Base-by-base conservation (phyloP, 495 filamentous ascomycete species). In the Bacidia rubella region DNA sequence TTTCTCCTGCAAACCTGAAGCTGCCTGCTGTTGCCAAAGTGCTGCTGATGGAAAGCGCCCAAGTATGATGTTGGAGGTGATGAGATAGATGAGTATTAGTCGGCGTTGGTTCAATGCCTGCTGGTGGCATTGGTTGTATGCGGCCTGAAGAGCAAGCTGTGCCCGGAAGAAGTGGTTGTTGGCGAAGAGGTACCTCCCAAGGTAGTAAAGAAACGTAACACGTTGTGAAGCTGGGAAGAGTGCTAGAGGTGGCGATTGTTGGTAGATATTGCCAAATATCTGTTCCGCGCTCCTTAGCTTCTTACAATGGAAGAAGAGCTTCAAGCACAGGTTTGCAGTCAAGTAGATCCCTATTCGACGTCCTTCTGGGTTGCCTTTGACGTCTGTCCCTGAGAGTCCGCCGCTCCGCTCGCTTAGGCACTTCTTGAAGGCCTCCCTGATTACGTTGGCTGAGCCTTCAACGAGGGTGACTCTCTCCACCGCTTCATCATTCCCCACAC, bases 141-240 rank as follows among this genome's bases (percentile, higher is more conserved):
- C 86, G 23, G 79, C 71, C 59, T 90, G 79, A 11, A 95, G 71
- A 39, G 80, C 86, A 23, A 76, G 70, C 49, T 81, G 78, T 0
- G 90, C 86, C 12, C 78, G 76, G 57, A 77, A 79, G 67, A 86
- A 95, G 58, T 94, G 81, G 41, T 75, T 82, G 55, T 86, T 87
- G 51, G 81, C 78, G 61, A 95, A 89, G 54, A 85, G 75, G 61
- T 90, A 95, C 38, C 89, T 83, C 25, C 90, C 90, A 17, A 95
- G 83, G 62, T 95, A 96, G 67, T 95, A 96, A 4, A 95, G 80
- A 63, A 89, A 97, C 20, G 90, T 89, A 24, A 93, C 86, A 39
- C 87, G 78, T 53, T 96, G 86, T 10, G 86, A 76, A n/a, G 87
- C 86, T 15, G 90, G 86, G 62, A 89, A 95, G 40, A 83, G 70